Evolutionary conservation across 352 stramenopile genomes (phyloP).

Genomic region (Hyaloperonospora arabidopsidis): DNA sequence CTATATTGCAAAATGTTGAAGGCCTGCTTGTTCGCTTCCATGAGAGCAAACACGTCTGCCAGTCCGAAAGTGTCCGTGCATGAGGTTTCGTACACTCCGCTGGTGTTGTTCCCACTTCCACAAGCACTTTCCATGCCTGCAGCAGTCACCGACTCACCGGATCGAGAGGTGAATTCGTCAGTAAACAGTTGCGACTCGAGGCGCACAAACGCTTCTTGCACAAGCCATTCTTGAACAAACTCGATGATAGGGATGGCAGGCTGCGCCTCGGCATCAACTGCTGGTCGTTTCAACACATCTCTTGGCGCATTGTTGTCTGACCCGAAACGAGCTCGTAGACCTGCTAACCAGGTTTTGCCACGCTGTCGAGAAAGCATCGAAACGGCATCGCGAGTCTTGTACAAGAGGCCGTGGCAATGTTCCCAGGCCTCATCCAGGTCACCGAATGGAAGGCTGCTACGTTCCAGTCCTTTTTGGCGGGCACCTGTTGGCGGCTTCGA

Average conservation of each 20-base stretch:
- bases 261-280: neutral
- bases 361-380: constrained; percentile 14
- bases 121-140: constrained; percentile 42
- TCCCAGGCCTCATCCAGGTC: constrained; percentile 51
- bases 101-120: constrained; percentile 51
- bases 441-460: constrained; percentile 21
- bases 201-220: constrained; percentile 54
- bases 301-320: constrained; percentile 18
- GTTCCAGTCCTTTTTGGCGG: constrained; percentile 14
- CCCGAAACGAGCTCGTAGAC: constrained; percentile 35
- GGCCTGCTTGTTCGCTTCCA: constrained; percentile 68
- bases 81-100: constrained; percentile 55
- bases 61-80: constrained; percentile 65
- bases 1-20: constrained; percentile 86
- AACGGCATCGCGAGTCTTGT: constrained; percentile 20
- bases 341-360: constrained; percentile 39
- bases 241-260: constrained; percentile 36
- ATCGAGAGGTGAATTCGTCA: constrained; percentile 34
- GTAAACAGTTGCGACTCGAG: constrained; percentile 53
- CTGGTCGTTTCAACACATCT: neutral
- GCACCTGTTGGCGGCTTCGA: constrained; percentile 8
- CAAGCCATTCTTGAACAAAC: constrained; percentile 74
- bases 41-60: constrained; percentile 58
- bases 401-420: constrained; percentile 32
- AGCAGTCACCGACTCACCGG: constrained; percentile 35